Evolutionary conservation across 257 asterid species (phyloP), one percentile per base, ranked within the genome.

Genomic region (Solanum sejunctum): DNA sequence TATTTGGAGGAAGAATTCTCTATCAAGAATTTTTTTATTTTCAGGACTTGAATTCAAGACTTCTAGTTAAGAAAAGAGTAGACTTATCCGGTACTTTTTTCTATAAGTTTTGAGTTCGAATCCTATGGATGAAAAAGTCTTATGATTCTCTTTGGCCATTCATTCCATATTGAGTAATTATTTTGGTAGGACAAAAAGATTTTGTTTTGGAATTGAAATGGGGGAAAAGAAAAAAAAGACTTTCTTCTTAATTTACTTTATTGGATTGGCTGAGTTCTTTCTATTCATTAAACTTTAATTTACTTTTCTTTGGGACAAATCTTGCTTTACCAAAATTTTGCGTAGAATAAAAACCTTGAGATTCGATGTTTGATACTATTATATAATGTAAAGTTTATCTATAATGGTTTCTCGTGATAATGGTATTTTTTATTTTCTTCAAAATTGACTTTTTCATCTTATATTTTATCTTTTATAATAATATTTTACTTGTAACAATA

Each of bases 1-100:
- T 0, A 32, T 32, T 32, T 3, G 0, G 3, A 0, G 3, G 36
- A 32, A 32, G 1, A 0, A 32, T 0, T 32, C 3, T 32, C 0
- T 32, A 32, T 32, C 3, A 32, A 32, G 3, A 28, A 28, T 2
- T 2, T 2, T 2, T 28, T 32, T 3, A 32, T 32, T 32, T 0
- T 32, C 36, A 32, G 3, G 3, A 28, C 36, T 32, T 32, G 36
- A 32, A 32, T 32, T 32, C 36, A 32, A 32, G 36, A 32, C 0
- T 32, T 32, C 3, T 32, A 32, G 0, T 32, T 32, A 32, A 32
- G 36, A 32, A 32, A 32, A 32, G 36, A 32, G 0, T 0, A 3
- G 0, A 3, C 0, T 32, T 32, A 32, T 32, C 0, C 36, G 3
- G 0, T 32, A 0, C 3, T 32, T 3, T 2, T 32, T 32, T 32